These are phyloP conservation scores for Panaeolus cyanescens DNA, from an alignment of 768 basidiomycete species.

Conservation along the genomic window DNA sequence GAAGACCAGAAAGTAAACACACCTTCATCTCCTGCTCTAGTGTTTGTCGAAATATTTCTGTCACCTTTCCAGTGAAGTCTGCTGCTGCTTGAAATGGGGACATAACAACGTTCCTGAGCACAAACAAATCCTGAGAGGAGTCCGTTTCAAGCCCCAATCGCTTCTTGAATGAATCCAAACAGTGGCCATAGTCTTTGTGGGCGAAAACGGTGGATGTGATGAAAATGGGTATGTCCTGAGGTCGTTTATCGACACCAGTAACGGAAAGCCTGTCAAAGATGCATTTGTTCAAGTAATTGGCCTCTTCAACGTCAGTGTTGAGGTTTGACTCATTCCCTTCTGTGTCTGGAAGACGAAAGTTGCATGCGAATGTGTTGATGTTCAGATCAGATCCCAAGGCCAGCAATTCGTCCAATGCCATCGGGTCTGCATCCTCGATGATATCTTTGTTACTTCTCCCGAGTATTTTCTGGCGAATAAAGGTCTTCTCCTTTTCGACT, in stretches of 20 bases:
- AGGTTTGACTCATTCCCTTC: conserved; percentile 17
- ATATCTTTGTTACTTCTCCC: conserved; percentile 29
- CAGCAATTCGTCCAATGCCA: conserved; percentile 17
- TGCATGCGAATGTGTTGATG: conserved; percentile 44
- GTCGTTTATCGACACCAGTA: conserved; percentile 18
- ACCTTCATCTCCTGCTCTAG: conserved; percentile 37
- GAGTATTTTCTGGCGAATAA: conserved; percentile 35
- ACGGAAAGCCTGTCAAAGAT: conserved; percentile 40
- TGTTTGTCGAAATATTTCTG: conserved; percentile 31
- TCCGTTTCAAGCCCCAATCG: conserved; percentile 29
- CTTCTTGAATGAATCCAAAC: conserved; percentile 34
- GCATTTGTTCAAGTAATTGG: conserved; percentile 38
- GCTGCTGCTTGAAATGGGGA: conserved; percentile 32
- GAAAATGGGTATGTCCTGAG: conserved; percentile 22
- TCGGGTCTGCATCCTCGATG: conserved; percentile 24
- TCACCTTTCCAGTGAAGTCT: conserved; percentile 23
- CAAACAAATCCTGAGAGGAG: conserved; percentile 29
- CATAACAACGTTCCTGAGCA: conserved; percentile 39
- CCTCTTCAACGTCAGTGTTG: conserved; percentile 40
- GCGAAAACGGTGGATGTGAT: conserved; percentile 29
- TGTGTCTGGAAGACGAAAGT: conserved; percentile 30
- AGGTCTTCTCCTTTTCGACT: conserved; percentile 28
- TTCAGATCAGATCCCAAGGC: conserved; percentile 37
- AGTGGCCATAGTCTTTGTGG: conserved; percentile 31
- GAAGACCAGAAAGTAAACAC: conserved; percentile 4